These are phyloP conservation scores for Teratosphaeria gauchensis DNA, from an alignment of 2,329 filamentous ascomycete species.

Conservation along the genomic window DNA sequence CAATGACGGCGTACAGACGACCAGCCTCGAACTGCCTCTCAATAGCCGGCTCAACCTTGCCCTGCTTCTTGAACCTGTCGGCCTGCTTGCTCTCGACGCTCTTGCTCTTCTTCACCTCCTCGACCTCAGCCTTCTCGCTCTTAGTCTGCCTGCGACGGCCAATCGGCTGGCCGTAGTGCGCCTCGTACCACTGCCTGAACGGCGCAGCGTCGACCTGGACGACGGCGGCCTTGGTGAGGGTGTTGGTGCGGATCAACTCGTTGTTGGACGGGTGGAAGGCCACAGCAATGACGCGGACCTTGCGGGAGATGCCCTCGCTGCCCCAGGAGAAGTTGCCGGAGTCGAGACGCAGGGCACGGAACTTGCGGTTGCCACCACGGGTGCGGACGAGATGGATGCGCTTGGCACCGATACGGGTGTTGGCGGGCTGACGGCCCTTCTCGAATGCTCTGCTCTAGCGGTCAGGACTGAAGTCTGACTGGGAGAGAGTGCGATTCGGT, in stretches of 20 bases:
- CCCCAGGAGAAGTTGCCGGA: slow-evolving; percentile 99
- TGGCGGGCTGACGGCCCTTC: slow-evolving; percentile 97
- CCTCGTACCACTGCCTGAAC: slow-evolving; percentile 99
- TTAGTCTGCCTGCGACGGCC: slow-evolving; percentile 80
- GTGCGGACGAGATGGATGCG: slow-evolving; percentile 94
- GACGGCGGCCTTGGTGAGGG: slow-evolving; percentile 96
- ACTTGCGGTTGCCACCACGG: slow-evolving; percentile 98
- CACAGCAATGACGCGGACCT: slow-evolving; percentile 97
- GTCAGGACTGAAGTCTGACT: slow-evolving; percentile 40
- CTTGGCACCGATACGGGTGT: slow-evolving; percentile 98
- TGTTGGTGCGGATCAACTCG: slow-evolving; percentile 99
- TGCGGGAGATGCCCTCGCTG: slow-evolving; percentile 95
- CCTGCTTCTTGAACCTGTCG: slow-evolving; percentile 65
- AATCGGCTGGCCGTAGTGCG: slow-evolving; percentile 88
- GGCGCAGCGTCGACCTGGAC: slow-evolving; percentile 98
- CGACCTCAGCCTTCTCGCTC: slow-evolving; percentile 51
- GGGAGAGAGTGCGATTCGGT: slow-evolving; percentile 50
- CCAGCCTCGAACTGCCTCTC: slow-evolving; percentile 99
- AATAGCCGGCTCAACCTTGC: slow-evolving; percentile 86
- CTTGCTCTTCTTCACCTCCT: slow-evolving; percentile 88
- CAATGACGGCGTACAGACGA: slow-evolving; percentile 88
- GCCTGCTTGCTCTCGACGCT: slow-evolving; percentile 94
- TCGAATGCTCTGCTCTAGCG: slow-evolving; percentile 92
- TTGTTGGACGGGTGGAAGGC: slow-evolving; percentile 99
- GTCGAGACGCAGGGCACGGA: slow-evolving; percentile 97